Base-by-base conservation (phyloP, 1,139 yeast species). In the Geotrichum carabidarum region DNA sequence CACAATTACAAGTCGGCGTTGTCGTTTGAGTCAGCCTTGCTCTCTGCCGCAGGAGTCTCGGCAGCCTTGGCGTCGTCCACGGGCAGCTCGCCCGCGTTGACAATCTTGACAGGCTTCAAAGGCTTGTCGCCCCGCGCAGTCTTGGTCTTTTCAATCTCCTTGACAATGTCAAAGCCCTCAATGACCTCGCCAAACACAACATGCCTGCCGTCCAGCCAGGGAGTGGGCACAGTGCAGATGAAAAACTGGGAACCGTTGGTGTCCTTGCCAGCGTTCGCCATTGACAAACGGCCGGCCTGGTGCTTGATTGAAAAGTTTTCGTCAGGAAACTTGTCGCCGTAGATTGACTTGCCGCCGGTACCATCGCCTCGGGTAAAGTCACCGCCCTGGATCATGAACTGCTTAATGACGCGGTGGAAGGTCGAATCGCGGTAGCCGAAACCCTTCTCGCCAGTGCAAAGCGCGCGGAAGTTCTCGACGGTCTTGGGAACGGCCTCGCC, bases 331-430 rank as follows among this genome's bases (percentile, higher is more conserved):
- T 82, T 86, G 68, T 77, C 79, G 65, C 96, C 96, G 78, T 89
- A 90, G 77, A 91, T 90, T 58, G 95, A 86, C 78, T 87, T 87
- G 71, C 97, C 96, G 71, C 97, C 97, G 66, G 94, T 86, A 64
- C 97, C 97, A 73, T 84, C 86, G 69, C 89, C 84, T 70, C 84
- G 79, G 73, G 95, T 89, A 78, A 90, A 89, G 74, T 90, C 97
- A 77, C 97, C 97, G 74, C 97, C 97, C 78, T 90, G 97, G 72
- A 90, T 80, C 97, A 90, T 90, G 77, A 90, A 90, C 68, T 85
- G 80, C 68, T 94, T 93, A 68, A 90, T 90, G 63, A 90, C 91
- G 75, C 97, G 84, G 83, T 90, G 97, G 90, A 90, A 90, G 62
- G 82, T 76, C 35, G 95, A 86, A 64, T 80, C 81, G 70, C 86